These are phyloP conservation scores for Aspergillus pseudoglaucus DNA, from an alignment of 2,329 filamentous ascomycete species.

Conservation along the genomic window DNA sequence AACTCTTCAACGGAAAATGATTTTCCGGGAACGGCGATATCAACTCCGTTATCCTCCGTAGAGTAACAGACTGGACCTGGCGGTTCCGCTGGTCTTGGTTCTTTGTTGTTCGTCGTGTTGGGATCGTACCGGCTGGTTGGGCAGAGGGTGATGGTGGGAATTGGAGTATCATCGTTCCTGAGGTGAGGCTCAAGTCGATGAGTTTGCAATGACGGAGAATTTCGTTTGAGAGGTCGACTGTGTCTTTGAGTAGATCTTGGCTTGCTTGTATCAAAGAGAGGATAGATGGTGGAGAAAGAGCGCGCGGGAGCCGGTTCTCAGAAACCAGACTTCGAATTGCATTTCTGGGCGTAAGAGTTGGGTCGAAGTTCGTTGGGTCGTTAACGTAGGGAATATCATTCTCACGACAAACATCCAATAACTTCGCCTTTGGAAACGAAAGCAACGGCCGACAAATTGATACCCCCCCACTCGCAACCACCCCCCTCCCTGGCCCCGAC, in stretches of 20 bases:
- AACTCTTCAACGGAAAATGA: constrained; percentile 37
- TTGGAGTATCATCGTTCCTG: constrained; percentile 28
- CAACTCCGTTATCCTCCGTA: constrained; percentile 45
- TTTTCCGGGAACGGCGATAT: constrained; percentile 41
- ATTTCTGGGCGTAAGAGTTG: constrained; percentile 71
- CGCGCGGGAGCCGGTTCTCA: constrained; percentile 57
- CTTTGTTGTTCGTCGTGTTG: background rate
- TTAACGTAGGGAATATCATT: constrained; percentile 69
- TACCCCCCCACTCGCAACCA: constrained; percentile 29
- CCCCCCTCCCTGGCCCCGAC: constrained; percentile 3
- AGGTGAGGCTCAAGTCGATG: constrained; percentile 23
- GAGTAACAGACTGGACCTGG: constrained; percentile 36
- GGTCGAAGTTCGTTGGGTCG: constrained; percentile 75
- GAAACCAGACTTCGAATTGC: constrained; percentile 64
- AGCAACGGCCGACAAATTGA: constrained; percentile 33
- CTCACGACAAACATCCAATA: constrained; percentile 61
- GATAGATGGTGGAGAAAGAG: constrained; percentile 61
- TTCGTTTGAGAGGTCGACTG: constrained; percentile 49
- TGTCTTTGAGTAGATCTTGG: constrained; percentile 36
- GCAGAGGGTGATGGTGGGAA: constrained; percentile 15
- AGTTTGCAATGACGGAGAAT: constrained; percentile 41
- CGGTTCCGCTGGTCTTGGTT: constrained; percentile 3
- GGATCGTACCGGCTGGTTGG: background rate
- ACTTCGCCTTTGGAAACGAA: constrained; percentile 58
- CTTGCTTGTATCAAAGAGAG: constrained; percentile 54